Evolutionary conservation across 345 rosid genomes (phyloP).

Genomic region (Erucastrum elatum): DNA sequence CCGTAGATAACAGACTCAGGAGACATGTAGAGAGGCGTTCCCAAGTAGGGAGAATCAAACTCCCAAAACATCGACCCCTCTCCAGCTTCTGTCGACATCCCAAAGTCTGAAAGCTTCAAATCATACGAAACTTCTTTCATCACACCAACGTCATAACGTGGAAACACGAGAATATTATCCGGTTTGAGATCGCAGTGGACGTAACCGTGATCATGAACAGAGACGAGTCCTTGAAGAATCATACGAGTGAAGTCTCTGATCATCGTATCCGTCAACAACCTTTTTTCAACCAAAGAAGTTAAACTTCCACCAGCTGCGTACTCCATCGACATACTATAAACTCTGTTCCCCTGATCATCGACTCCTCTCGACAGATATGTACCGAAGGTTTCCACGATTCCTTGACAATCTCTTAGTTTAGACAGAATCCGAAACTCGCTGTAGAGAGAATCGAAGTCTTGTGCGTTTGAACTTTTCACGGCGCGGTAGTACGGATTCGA

Average conservation of each 20-base stretch:
- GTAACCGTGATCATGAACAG: conserved; percentile 1
- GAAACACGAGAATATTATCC: conserved; percentile 10
- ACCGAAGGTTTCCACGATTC: neutral
- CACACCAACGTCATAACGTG: neutral
- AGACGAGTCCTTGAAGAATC: conserved; percentile 30
- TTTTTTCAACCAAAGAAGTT: conserved; percentile 1
- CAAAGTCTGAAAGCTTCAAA: conserved; percentile 11
- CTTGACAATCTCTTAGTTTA: neutral
- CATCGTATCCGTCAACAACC: neutral
- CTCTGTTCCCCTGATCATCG: neutral
- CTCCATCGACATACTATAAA: conserved; percentile 27
- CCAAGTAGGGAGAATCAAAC: conserved; percentile 14
- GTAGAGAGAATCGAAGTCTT: neutral
- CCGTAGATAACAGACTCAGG: conserved; percentile 21
- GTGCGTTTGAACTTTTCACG: neutral
- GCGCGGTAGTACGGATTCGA: neutral
- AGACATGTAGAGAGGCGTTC: conserved; percentile 27
- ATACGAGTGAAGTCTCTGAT: conserved; percentile 28
- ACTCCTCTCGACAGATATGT: neutral
- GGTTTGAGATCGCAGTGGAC: conserved; percentile 32
- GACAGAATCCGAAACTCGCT: neutral
- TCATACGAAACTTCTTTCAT: neutral
- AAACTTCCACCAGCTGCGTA: conserved; percentile 31
- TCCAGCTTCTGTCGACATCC: neutral
- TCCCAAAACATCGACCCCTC: neutral